These are phyloP conservation scores for Ceratocystis ficicola DNA, from an alignment of 2,329 filamentous ascomycete species.

Conservation along the genomic window DNA sequence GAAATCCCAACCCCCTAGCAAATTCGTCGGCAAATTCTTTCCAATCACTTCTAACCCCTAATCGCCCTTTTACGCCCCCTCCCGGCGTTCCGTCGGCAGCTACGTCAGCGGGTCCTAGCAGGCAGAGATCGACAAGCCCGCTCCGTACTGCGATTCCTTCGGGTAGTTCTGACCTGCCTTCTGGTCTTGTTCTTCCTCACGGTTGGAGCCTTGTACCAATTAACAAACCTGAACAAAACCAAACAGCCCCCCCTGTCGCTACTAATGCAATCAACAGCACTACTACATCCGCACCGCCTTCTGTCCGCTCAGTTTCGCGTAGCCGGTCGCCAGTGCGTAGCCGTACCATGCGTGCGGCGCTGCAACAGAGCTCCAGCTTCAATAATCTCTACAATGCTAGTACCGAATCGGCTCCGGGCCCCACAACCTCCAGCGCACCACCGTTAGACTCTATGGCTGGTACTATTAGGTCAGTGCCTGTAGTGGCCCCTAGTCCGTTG, in stretches of 20 bases:
- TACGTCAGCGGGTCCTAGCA: conserved; percentile 14
- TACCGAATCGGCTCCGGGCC: conserved; percentile 23
- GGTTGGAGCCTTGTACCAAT: conserved; percentile 55
- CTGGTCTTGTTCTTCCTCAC: conserved; percentile 50
- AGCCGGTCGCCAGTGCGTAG: conserved; percentile 19
- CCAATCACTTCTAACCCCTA: conserved; percentile 23
- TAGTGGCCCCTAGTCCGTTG: conserved; percentile 16
- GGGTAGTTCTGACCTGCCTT: conserved; percentile 49
- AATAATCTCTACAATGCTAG: conserved; percentile 16
- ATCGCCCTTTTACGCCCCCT: conserved; percentile 17
- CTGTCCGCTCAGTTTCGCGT: conserved; percentile 17
- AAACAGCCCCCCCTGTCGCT: conserved; percentile 24
- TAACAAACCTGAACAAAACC: conserved; percentile 39
- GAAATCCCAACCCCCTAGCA: conserved; percentile 21
- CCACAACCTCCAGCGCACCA: background rate
- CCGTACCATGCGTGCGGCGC: conserved; percentile 22
- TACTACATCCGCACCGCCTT: conserved; percentile 23
- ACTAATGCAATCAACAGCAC: conserved; percentile 18
- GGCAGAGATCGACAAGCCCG: conserved; percentile 17
- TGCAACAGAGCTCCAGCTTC: conserved; percentile 20
- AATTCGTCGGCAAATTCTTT: conserved; percentile 22
- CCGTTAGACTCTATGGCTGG: background rate
- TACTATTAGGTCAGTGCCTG: conserved; percentile 14
- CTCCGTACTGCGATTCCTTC: conserved; percentile 39
- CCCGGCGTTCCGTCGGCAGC: conserved; percentile 7